phyloP scores from a whole-genome alignment of 2,329 filamentous ascomycete species.

The Mycocentrospora acerina region DNA sequence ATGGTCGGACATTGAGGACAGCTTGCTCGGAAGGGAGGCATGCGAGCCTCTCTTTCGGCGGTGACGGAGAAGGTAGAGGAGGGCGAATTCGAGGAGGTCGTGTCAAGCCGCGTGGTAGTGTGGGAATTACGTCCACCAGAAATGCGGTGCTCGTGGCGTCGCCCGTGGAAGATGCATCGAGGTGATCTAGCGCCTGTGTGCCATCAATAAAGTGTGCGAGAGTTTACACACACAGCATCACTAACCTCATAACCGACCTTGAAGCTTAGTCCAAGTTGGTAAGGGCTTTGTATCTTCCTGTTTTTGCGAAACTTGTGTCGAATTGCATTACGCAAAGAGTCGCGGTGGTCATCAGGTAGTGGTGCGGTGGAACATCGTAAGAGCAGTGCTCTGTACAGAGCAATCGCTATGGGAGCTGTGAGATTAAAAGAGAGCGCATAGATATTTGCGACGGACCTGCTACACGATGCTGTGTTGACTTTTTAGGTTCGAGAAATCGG shows the following conservation, averaged over 20 bases:
- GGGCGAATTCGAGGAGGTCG: constrained; percentile 13
- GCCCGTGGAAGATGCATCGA: constrained; percentile 45
- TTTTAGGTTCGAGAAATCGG: constrained; percentile 47
- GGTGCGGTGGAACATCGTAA: constrained; percentile 57
- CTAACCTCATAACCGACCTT: constrained; percentile 66
- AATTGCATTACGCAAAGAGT: constrained; percentile 60
- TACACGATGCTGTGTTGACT: constrained; percentile 53
- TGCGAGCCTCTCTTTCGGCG: constrained; percentile 25
- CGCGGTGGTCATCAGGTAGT: constrained; percentile 53
- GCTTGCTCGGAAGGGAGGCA: constrained; percentile 39
- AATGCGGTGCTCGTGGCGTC: constrained; percentile 24
- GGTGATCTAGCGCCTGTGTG: constrained; percentile 43
- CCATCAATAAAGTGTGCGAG: constrained; percentile 7
- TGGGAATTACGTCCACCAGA: constrained; percentile 39
- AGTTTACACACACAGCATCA: not conserved
- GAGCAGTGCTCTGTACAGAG: constrained; percentile 71
- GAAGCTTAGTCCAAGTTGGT: constrained; percentile 64
- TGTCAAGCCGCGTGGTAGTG: constrained; percentile 41
- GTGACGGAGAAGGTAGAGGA: constrained; percentile 6
- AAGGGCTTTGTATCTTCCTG: constrained; percentile 57
- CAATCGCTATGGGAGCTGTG: constrained; percentile 54
- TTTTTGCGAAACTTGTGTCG: constrained; percentile 65
- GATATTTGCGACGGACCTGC: constrained; percentile 45
- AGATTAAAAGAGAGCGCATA: constrained; percentile 1
- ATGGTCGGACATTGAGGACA: constrained; percentile 56